A percentile compares a stretch with the other conserved stretches of the same genome.
Evolutionary conservation across 1,139 yeast genomes (phyloP).

Genomic region (Taiozyma sp.): DNA sequence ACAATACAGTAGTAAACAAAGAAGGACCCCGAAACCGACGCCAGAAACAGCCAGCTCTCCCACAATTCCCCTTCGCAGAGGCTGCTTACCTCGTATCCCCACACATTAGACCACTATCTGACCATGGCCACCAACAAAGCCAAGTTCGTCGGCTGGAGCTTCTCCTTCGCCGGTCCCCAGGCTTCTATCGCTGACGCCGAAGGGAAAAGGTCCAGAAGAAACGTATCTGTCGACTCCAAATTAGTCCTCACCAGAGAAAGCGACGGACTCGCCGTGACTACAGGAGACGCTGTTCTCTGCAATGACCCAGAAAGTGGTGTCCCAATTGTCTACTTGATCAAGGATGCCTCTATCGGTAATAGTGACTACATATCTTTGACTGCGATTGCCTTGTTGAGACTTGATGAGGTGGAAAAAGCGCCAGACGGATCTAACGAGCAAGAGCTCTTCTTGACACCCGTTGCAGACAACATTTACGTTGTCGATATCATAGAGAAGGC

Average conservation of each 20-base stretch:
- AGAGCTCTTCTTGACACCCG: constrained; percentile 20
- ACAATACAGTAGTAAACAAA: background rate
- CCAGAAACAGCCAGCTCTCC: too few relatives aligned
- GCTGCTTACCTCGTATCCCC: background rate
- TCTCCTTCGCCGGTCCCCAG: constrained; percentile 8
- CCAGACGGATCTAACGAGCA: constrained; percentile 11
- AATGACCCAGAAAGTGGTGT: constrained; percentile 11
- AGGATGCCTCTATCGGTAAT: constrained; percentile 15
- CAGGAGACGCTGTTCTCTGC: constrained; percentile 17
- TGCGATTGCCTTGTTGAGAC: constrained; percentile 12
- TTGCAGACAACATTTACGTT: constrained; percentile 9
- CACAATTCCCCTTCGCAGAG: background rate
- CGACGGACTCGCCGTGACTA: constrained; percentile 18
- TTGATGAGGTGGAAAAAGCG: constrained; percentile 10
- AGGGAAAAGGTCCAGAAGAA: constrained; percentile 11
- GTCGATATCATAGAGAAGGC: constrained; percentile 16
- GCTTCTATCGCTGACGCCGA: background rate
- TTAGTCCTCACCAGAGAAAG: constrained; percentile 16
- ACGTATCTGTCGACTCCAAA: constrained; percentile 7
- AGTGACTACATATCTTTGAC: constrained; percentile 15
- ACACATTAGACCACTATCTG: background rate
- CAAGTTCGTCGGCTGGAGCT: constrained; percentile 21
- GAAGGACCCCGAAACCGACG: background rate
- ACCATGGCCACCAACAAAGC: constrained; percentile 16
- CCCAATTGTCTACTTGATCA: constrained; percentile 15